These are phyloP conservation scores for Globisporangium nagaii DNA, from an alignment of 352 stramenopile species.

Conservation along the genomic window DNA sequence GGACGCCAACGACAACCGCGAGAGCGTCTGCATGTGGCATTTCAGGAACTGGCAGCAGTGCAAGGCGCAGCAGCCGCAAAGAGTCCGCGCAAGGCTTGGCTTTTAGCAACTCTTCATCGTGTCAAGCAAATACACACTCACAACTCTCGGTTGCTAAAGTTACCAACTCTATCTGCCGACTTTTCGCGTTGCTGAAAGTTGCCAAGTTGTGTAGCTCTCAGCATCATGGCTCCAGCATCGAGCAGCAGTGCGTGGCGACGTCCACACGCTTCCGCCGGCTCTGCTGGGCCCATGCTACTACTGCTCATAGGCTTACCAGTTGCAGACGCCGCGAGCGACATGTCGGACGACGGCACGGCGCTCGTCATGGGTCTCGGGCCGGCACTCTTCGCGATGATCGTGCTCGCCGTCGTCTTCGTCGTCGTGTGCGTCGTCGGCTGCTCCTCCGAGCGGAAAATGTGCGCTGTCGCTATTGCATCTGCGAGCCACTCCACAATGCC, in stretches of 20 bases:
- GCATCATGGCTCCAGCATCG: no score
- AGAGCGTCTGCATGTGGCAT: conserved; percentile 6
- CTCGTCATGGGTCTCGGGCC: conserved; percentile 24
- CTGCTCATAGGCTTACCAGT: no score
- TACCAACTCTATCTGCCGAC: neutral
- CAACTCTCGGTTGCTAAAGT: no score
- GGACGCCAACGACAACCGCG: conserved; percentile 2
- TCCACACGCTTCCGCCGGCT: no score
- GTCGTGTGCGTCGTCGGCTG: conserved; percentile 27
- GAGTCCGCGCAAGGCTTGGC: neutral
- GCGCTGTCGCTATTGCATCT: no score
- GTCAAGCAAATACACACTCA: no score
- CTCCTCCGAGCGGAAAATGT: conserved; percentile 11
- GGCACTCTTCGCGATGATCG: conserved; percentile 29
- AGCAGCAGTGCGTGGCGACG: no score
- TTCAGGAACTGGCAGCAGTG: neutral
- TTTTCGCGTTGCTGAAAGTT: neutral
- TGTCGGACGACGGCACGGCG: no score
- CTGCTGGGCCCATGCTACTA: no score
- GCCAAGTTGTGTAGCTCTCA: no score
- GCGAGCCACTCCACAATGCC: no score
- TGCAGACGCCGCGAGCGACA: no score
- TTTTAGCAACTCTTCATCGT: neutral
- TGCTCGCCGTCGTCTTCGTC: conserved; percentile 22
- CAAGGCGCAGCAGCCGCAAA: neutral